A percentile compares a stretch with the other conserved stretches of the same genome.
phyloP scores from a whole-genome alignment of 257 asterid species.

The Ophiorrhiza pumila region DNA sequence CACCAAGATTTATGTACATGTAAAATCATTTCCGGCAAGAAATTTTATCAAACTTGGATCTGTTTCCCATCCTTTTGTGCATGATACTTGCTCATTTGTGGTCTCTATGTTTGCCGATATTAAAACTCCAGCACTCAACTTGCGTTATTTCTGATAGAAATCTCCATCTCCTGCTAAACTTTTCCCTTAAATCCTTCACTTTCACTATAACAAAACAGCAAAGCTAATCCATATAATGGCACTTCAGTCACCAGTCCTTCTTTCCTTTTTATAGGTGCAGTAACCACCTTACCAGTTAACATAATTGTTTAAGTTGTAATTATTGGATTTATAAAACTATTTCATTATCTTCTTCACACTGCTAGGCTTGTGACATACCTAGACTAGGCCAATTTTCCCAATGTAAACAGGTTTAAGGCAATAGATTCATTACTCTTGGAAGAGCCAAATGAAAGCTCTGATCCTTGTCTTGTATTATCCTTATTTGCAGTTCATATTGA shows the following conservation, averaged over 20 bases:
- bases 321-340: neutral
- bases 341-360: neutral
- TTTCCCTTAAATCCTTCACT: neutral
- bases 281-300: neutral
- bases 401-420: neutral
- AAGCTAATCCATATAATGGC: neutral
- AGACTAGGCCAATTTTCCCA: neutral
- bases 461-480: neutral
- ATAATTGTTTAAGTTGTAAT: too few relatives aligned
- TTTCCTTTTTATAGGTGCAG: too few relatives aligned
- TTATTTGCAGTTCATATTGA: neutral
- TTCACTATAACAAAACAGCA: neutral
- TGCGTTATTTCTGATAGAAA: neutral
- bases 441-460: neutral
- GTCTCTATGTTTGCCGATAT: neutral
- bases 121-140: neutral
- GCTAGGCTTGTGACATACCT: neutral
- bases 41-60: neutral
- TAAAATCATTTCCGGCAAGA: neutral
- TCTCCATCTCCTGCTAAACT: neutral
- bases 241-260: neutral
- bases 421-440: neutral
- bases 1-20: neutral
- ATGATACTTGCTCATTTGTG: neutral
- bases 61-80: neutral